These are phyloP conservation scores for Ophiocordyceps camponoti-floridani DNA, from an alignment of 2,329 filamentous ascomycete species.

Conservation along the genomic window DNA sequence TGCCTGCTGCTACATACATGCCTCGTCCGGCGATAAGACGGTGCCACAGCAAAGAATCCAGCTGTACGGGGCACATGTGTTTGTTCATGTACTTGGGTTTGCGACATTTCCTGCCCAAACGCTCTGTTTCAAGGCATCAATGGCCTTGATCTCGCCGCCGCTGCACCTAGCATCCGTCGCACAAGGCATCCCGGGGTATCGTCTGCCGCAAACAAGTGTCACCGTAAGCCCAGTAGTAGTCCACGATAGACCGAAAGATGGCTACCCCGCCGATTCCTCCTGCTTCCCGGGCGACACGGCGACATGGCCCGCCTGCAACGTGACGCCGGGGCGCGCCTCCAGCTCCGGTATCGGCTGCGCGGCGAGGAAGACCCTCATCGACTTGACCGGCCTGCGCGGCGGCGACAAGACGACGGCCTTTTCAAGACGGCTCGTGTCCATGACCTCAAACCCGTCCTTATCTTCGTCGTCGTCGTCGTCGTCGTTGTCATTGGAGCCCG, in stretches of 20 bases:
- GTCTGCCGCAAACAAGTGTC: not conserved
- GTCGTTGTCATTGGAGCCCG: conserved; percentile 15
- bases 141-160: not conserved
- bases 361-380: conserved; percentile 44
- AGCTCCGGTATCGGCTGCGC: conserved; percentile 34
- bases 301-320: conserved; percentile 24
- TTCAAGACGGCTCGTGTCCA: conserved; percentile 34
- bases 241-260: not conserved
- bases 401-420: conserved; percentile 28
- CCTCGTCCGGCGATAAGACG: too few relatives aligned
- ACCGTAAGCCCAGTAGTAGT: not conserved
- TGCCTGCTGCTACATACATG: too few relatives aligned
- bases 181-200: not conserved
- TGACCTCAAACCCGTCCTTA: conserved; percentile 32
- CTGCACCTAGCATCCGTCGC: not conserved
- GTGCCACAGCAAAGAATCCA: too few relatives aligned
- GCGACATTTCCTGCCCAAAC: not conserved
- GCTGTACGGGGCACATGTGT: not conserved
- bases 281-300: not conserved
- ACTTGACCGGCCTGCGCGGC: conserved; percentile 27
- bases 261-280: not conserved
- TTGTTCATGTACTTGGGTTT: not conserved
- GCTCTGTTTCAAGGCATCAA: not conserved
- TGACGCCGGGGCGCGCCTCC: conserved; percentile 25
- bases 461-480: conserved; percentile 23